Percentiles rank a stretch among this genome's conserved stretches.
Conservation (phyloP, 805 yeast genomes). For the Ogataea philodendri region DNA sequence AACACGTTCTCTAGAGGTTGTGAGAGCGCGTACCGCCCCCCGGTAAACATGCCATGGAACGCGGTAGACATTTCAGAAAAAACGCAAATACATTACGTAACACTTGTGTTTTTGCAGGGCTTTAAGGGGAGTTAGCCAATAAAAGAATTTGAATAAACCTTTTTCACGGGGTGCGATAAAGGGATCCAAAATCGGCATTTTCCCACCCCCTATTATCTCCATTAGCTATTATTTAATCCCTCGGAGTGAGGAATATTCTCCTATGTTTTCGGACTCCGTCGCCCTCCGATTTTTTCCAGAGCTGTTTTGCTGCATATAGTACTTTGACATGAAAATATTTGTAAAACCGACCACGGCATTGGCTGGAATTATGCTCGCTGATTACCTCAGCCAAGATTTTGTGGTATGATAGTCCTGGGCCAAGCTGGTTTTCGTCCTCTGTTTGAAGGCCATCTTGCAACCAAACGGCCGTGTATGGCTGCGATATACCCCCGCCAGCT, state of each 20-base stretch:
- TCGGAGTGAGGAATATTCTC: slow-evolving; percentile 2
- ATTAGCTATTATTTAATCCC: slow-evolving; percentile 4
- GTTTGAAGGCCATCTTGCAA: too few relatives aligned
- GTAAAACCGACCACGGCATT: slow-evolving; percentile 20
- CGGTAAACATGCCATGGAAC: slow-evolving; percentile 21
- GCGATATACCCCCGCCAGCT: too few relatives aligned
- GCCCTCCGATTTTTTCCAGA: too few relatives aligned
- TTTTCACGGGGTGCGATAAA: too few relatives aligned
- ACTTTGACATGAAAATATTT: slow-evolving; percentile 4
- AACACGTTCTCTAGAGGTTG: slow-evolving; percentile 43
- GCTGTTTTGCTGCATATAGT: too few relatives aligned
- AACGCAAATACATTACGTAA: slow-evolving; percentile 1
- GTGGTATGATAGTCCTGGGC: too few relatives aligned
- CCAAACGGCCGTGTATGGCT: too few relatives aligned
- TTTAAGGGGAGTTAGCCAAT: slow-evolving; percentile 1
- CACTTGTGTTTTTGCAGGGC: background rate
- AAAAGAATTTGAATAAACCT: background rate
- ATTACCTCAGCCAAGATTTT: too few relatives aligned
- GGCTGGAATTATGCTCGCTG: slow-evolving; percentile 10
- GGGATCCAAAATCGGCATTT: too few relatives aligned
- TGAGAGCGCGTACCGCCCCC: slow-evolving; percentile 35
- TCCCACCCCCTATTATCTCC: background rate
- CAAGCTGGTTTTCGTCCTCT: too few relatives aligned
- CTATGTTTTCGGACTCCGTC: slow-evolving; percentile 13
- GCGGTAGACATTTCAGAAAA: slow-evolving; percentile 15